phyloP scores from a whole-genome alignment of 2,329 filamentous ascomycete species.

The Talaromyces sp. region DNA sequence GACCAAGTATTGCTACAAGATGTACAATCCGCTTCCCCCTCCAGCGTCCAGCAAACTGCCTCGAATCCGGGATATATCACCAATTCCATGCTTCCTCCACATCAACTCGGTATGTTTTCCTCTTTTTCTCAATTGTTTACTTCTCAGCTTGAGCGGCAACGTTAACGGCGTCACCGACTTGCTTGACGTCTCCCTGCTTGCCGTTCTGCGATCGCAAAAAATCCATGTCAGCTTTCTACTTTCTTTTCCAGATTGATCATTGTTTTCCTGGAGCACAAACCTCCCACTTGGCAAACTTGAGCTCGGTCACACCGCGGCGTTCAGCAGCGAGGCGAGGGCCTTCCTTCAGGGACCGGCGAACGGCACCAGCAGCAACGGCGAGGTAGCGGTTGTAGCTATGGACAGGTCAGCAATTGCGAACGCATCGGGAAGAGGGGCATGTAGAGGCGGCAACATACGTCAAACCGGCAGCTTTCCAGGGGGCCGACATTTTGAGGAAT shows the following conservation, averaged over 20 bases:
- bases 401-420: conserved; percentile 21
- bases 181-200: conserved; percentile 85
- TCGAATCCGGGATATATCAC: not conserved
- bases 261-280: conserved; percentile 53
- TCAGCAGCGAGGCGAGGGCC: conserved; percentile 81
- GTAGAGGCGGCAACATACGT: conserved; percentile 58
- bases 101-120: not conserved
- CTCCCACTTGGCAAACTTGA: conserved; percentile 92
- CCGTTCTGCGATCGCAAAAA: conserved; percentile 62
- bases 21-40: conserved; percentile 11
- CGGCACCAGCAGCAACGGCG: conserved; percentile 84
- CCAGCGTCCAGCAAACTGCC: conserved; percentile 1
- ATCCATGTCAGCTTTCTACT: not conserved
- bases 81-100: not conserved
- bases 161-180: conserved; percentile 51
- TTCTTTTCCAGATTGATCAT: not conserved
- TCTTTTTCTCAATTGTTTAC: conserved; percentile 21
- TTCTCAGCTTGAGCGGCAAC: conserved; percentile 40
- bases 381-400: conserved; percentile 99
- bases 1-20: conserved; percentile 29
- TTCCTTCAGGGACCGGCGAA: conserved; percentile 96
- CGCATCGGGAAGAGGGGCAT: not conserved
- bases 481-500: conserved; percentile 76
- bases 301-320: conserved; percentile 80
- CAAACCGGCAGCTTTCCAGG: conserved; percentile 97